Evolutionary conservation across 169 alveolate species (phyloP).

Genomic region (Plasmodium yoelii): DNA sequence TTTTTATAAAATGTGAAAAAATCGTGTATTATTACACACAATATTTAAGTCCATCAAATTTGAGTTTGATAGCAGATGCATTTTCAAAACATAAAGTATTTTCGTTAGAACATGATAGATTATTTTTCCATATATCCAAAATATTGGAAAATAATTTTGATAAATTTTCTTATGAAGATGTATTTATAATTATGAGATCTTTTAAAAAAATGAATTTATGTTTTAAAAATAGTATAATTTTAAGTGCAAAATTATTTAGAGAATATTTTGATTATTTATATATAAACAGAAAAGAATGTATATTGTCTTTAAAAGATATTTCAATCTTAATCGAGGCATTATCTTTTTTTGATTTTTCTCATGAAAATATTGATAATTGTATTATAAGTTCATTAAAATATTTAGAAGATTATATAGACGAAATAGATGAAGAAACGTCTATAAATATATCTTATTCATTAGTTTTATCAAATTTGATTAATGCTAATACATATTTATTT

Average conservation of each 20-base stretch:
- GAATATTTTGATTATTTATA: constrained; percentile 31
- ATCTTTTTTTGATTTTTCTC: constrained; percentile 71
- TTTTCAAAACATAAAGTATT: constrained; percentile 65
- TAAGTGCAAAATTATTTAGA: constrained; percentile 42
- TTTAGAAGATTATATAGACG: constrained; percentile 83
- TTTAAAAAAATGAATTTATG: constrained; percentile 72
- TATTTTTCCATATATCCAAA: constrained; percentile 63
- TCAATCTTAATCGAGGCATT: constrained; percentile 73
- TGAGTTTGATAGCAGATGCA: constrained; percentile 68
- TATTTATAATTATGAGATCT: constrained; percentile 32
- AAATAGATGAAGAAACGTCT: constrained; percentile 78
- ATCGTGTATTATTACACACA: constrained; percentile 71
- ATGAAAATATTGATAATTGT: constrained; percentile 43
- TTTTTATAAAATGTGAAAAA: constrained; percentile 55
- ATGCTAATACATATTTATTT: constrained; percentile 79
- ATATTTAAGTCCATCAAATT: constrained; percentile 37
- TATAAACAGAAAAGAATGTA: constrained; percentile 32
- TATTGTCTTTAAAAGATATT: constrained; percentile 75
- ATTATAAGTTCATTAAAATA: constrained; percentile 68
- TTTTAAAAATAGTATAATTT: constrained; percentile 49
- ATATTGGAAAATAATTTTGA: constrained; percentile 63
- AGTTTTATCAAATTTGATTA: constrained; percentile 74
- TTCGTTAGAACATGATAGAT: constrained; percentile 62
- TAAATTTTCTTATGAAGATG: constrained; percentile 56
- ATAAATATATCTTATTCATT: constrained; percentile 80